phyloP scores from a whole-genome alignment of 208 protist species.

The Crithidia thermophila region DNA sequence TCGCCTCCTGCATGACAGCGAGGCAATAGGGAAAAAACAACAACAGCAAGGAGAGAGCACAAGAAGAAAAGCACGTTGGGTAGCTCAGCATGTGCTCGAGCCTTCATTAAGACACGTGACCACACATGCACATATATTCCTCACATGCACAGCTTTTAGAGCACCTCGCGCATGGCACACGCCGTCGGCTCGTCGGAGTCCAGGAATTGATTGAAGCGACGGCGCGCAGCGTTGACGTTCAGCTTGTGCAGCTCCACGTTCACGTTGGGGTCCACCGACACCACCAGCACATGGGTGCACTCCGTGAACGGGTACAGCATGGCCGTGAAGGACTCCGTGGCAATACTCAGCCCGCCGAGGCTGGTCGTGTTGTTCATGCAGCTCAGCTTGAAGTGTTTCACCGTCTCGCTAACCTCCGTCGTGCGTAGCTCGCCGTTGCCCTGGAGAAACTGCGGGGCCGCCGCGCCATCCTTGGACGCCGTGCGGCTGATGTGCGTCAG shows the following conservation, averaged over 20 bases:
- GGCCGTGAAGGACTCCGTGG: conserved; percentile 74
- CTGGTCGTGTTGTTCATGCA: conserved; percentile 91
- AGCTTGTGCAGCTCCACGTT: conserved; percentile 81
- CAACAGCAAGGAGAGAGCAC: too few relatives aligned
- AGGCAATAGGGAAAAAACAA: too few relatives aligned
- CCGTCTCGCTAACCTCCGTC: conserved; percentile 88
- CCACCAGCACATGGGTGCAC: conserved; percentile 85
- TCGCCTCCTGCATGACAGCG: too few relatives aligned
- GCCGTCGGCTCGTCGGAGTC: conserved; percentile 69
- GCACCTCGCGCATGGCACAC: conserved; percentile 78
- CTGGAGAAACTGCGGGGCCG: conserved; percentile 16
- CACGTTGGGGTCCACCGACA: conserved; percentile 70
- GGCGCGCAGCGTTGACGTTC: conserved; percentile 70
- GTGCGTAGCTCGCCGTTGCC: conserved; percentile 63
- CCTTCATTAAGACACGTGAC: background rate
- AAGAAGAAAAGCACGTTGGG: too few relatives aligned
- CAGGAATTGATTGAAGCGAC: conserved; percentile 72
- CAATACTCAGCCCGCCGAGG: conserved; percentile 76
- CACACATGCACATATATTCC: background rate
- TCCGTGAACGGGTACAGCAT: conserved; percentile 87
- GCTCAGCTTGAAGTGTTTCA: conserved; percentile 93
- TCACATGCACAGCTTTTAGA: too few relatives aligned
- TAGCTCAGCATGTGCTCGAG: too few relatives aligned
- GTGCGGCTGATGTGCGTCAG: conserved; percentile 92
- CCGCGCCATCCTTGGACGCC: conserved; percentile 16